Conservation (phyloP, 1,284 basidiomycete species). For the Abortiporus biennis region DNA sequence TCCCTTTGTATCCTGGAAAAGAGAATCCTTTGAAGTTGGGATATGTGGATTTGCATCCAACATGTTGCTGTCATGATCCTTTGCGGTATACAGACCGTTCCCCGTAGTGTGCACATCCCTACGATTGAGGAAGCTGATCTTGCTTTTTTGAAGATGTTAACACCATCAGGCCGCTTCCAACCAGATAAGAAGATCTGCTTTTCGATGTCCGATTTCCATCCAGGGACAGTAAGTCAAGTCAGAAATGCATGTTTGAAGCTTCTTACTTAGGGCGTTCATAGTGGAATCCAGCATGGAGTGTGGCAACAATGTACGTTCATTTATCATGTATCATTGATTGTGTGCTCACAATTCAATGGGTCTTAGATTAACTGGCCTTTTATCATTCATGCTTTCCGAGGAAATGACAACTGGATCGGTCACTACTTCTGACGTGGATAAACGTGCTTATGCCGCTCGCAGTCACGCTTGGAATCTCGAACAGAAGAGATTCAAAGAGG, state of each 20-base stretch:
- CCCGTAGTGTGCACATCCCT: too few species aligned
- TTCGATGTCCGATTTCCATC: conserved; percentile 94
- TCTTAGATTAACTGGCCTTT: conserved; percentile 82
- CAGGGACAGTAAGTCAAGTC: conserved; percentile 70
- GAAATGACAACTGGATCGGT: conserved; percentile 96
- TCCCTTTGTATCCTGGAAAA: too few species aligned
- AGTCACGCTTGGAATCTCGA: conserved; percentile 84
- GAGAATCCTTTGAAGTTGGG: too few species aligned
- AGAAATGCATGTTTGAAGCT: not conserved
- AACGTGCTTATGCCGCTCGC: conserved; percentile 67
- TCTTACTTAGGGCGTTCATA: conserved; percentile 25
- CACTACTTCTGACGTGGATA: conserved; percentile 75
- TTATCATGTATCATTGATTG: conserved; percentile 3
- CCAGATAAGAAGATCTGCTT: conserved; percentile 95
- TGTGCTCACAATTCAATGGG: conserved; percentile 11
- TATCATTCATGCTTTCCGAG: conserved; percentile 95
- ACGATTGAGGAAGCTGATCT: too few species aligned
- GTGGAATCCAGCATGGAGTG: conserved; percentile 94
- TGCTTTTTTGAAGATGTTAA: conserved; percentile 66
- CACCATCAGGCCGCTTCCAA: conserved; percentile 90
- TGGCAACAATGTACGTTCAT: conserved; percentile 76
- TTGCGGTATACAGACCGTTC: too few species aligned
- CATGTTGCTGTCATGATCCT: too few species aligned
- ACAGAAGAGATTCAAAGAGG: conserved; percentile 78
- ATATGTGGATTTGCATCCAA: too few species aligned